These are phyloP conservation scores for Tolypocladium endophyticum DNA, from an alignment of 2,329 filamentous ascomycete genomes.

Conservation along the genomic window DNA sequence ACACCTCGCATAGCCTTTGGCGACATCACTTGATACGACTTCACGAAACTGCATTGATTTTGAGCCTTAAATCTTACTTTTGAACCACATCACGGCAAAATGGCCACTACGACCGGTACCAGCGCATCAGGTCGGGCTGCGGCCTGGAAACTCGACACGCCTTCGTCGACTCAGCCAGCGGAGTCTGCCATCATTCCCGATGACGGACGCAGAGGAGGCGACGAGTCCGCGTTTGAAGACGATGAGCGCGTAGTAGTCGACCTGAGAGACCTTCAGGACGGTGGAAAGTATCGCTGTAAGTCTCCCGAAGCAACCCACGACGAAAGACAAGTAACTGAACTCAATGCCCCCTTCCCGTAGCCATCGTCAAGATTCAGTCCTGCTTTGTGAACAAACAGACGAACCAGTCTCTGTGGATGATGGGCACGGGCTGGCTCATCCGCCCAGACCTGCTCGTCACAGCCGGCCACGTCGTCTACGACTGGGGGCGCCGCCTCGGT, in stretches of 20 bases:
- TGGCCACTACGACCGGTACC: neutral
- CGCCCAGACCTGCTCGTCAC: constrained; percentile 10
- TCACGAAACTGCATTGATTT: no score
- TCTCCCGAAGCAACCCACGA: no score
- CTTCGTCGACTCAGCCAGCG: neutral
- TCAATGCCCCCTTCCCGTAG: neutral
- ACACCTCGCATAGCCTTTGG: neutral
- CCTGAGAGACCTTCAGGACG: neutral
- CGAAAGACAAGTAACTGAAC: neutral
- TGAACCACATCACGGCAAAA: neutral
- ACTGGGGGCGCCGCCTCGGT: constrained; percentile 10
- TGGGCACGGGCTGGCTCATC: constrained; percentile 13
- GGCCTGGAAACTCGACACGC: neutral
- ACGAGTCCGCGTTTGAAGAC: neutral
- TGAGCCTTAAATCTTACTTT: neutral
- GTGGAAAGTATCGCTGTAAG: neutral
- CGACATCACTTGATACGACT: neutral
- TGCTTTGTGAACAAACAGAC: neutral
- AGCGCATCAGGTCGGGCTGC: neutral
- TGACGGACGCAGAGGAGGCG: neutral
- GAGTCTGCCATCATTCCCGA: neutral
- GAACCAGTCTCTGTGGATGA: constrained; percentile 7
- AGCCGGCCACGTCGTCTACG: constrained; percentile 12
- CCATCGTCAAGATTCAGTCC: neutral
- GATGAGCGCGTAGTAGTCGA: neutral